Evolutionary conservation across 202 grass and related monocot species (phyloP).

Genomic region (Saccharum hybrid): DNA sequence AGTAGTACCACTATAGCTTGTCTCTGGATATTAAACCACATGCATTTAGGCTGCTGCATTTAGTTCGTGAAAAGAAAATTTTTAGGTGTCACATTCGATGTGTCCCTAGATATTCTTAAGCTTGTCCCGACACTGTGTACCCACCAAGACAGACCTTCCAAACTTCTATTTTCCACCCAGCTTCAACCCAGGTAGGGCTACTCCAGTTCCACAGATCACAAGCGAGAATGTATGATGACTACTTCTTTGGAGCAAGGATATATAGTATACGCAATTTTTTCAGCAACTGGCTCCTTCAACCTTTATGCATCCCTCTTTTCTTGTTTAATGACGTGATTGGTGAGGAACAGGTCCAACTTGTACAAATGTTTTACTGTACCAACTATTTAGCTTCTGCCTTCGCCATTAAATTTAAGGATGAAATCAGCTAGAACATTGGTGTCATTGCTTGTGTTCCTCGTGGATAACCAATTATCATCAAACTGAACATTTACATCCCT

Average conservation of each 20-base stretch:
- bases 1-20: not conserved
- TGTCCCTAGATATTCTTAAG: too few relatives aligned
- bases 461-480: conserved; percentile 68
- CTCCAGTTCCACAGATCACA: conserved; percentile 2
- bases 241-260: not conserved
- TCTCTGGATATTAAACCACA: not conserved
- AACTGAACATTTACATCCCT: conserved; percentile 80
- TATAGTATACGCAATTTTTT: not conserved
- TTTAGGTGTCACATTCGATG: conserved; percentile 51
- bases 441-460: conserved; percentile 73
- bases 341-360: conserved; percentile 6
- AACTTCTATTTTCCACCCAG: not conserved
- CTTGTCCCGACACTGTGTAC: too few relatives aligned
- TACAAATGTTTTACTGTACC: conserved; percentile 21
- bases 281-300: not conserved
- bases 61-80: not conserved
- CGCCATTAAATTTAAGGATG: conserved; percentile 50
- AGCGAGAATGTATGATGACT: not conserved
- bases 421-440: conserved; percentile 66
- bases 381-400: conserved; percentile 46
- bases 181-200: not conserved
- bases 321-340: not conserved
- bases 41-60: too few relatives aligned
- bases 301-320: not conserved
- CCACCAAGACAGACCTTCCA: conserved; percentile 36